Conservation (phyloP, 139 green algal species). For the Micractinium conductrix region DNA sequence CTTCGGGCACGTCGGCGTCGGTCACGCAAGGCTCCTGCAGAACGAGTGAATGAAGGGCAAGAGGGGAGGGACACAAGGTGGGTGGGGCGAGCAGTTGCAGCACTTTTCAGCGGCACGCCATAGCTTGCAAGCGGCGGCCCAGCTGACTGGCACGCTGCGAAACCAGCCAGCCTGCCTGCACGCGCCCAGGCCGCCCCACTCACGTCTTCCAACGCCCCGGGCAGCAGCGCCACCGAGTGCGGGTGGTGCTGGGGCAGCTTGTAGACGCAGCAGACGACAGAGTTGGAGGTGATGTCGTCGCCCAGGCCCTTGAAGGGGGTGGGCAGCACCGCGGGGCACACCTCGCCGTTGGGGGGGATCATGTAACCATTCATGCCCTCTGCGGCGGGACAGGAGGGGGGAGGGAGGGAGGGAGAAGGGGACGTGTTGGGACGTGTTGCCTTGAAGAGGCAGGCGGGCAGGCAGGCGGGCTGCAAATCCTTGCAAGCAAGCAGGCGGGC, state of each 20-base stretch:
- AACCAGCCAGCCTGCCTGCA: too few species aligned
- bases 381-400: not conserved
- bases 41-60: not conserved
- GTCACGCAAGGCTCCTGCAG: constrained; percentile 39
- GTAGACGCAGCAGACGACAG: constrained; percentile 75
- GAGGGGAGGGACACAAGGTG: not conserved
- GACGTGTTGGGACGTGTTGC: too few species aligned
- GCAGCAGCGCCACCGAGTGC: constrained; percentile 53
- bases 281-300: constrained; percentile 80
- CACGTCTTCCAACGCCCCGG: constrained; percentile 45
- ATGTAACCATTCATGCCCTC: constrained; percentile 81
- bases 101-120: too few species aligned
- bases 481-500: too few species aligned
- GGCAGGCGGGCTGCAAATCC: too few species aligned
- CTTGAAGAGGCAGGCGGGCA: too few species aligned
- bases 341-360: constrained; percentile 69
- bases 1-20: constrained; percentile 49
- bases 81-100: not conserved
- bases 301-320: constrained; percentile 73
- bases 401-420: too few species aligned
- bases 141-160: not conserved
- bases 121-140: too few species aligned
- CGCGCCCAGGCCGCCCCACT: too few species aligned
- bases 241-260: constrained; percentile 62
- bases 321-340: constrained; percentile 75